Base-by-base conservation (phyloP, 2,329 filamentous ascomycete genomes). In the Hawksworthiomyces lignivorus region DNA sequence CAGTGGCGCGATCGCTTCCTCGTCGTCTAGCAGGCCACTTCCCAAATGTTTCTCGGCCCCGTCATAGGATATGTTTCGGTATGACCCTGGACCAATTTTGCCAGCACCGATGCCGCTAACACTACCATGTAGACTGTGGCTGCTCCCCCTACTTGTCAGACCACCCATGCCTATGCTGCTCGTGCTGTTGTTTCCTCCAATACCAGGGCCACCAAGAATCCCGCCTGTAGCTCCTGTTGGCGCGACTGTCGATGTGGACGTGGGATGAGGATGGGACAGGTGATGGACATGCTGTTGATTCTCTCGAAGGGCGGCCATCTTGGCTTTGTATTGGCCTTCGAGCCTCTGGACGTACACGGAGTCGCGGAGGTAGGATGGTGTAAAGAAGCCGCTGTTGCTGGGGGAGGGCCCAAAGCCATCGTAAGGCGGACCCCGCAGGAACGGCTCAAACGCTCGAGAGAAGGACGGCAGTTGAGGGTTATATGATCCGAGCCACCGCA, bases 261-360 rank as follows among this genome's bases (percentile, higher is more conserved):
- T n/a, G 22, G 57, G 57, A 36, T 28, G 40, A 22, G 12, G 29
- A 11, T 24, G 47, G 9, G 30, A 38, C 3, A 34, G 30, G 14
- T 39, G 36, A 7, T 24, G 21, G 5, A 29, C 36, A 17, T 44
- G 42, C 19, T 15, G 35, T n/a, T 30, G 36, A 26, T 32, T 68
- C 55, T 69, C 74, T 55, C 59, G 70, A 55, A 62, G 70, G 39
- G 59, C 71, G 60, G 58, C 64, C 40, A 75, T 43, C 56, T 75
- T 84, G 35, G 75, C 72, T 58, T 70, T 75, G 58, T 88, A 75
- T 44, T 75, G 77, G 47, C 86, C 80, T 53, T 84, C 78, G 36
- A 96, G 70, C 58, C 77, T 80, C 53, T 83, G 75, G 40, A 90
- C 78, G 61, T 95, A 89, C 54, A 79, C 77, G 12, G 87, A 90